phyloP scores from a whole-genome alignment of 768 basidiomycete species.

The Asterophora parasitica region DNA sequence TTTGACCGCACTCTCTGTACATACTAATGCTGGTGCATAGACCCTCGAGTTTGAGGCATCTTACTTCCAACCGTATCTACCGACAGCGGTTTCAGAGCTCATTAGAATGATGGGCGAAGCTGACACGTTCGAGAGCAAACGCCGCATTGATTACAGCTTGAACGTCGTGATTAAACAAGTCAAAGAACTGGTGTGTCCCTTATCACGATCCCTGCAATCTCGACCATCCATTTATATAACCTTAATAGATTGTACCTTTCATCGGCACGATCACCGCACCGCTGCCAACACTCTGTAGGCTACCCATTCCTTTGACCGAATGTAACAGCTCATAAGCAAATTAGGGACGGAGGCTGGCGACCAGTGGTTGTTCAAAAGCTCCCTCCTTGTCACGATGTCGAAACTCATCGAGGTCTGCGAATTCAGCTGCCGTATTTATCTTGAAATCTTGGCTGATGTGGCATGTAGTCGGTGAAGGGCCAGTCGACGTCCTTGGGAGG shows the following conservation, averaged over 20 bases:
- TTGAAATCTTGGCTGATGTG: neutral
- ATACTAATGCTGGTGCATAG: slow-evolving; percentile 30
- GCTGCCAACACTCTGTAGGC: slow-evolving; percentile 68
- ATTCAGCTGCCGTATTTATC: neutral
- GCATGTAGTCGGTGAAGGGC: slow-evolving; percentile 56
- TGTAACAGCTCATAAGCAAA: slow-evolving; percentile 1
- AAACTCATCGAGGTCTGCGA: slow-evolving; percentile 60
- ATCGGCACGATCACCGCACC: slow-evolving; percentile 56
- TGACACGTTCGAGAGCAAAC: slow-evolving; percentile 73
- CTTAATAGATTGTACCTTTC: slow-evolving; percentile 60
- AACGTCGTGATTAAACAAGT: slow-evolving; percentile 64
- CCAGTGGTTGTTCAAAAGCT: slow-evolving; percentile 68
- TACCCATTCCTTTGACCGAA: neutral
- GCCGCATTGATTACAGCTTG: slow-evolving; percentile 63
- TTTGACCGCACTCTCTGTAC: neutral
- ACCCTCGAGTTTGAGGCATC: slow-evolving; percentile 57
- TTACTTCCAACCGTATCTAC: slow-evolving; percentile 67
- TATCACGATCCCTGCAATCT: neutral
- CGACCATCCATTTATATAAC: neutral
- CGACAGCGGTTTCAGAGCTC: slow-evolving; percentile 55
- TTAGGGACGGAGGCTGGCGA: slow-evolving; percentile 65
- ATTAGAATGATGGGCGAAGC: slow-evolving; percentile 68
- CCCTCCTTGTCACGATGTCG: slow-evolving; percentile 64
- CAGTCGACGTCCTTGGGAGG: slow-evolving; percentile 50
- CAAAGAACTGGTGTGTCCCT: slow-evolving; percentile 31